Conservation (phyloP, 371 early-diverging fungal genomes). For the Gilbertella persicaria region DNA sequence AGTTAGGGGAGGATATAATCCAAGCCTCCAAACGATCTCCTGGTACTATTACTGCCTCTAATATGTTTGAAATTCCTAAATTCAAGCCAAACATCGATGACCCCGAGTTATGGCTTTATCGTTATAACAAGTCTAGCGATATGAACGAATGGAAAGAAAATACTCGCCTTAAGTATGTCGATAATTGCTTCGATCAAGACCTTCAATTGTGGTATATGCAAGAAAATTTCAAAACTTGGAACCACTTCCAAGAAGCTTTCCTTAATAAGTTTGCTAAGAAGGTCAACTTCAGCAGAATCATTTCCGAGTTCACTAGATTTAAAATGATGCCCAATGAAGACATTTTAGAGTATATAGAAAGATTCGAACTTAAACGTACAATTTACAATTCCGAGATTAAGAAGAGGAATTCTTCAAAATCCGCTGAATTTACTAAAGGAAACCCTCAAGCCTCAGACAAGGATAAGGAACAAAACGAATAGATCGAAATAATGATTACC, state of each 20-base stretch:
- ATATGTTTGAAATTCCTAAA: neutral
- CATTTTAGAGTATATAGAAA: neutral
- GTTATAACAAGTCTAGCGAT: neutral
- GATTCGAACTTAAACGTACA: neutral
- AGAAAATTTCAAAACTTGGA: neutral
- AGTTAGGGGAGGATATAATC: neutral
- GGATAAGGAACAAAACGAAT: too few species aligned
- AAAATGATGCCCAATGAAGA: neutral
- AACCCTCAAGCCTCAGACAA: too few species aligned
- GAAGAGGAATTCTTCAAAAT: neutral
- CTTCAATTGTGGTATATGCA: conserved; percentile 4
- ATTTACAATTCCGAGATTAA: neutral
- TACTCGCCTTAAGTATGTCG: neutral
- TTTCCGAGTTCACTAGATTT: neutral
- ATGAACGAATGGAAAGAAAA: neutral
- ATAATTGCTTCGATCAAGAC: neutral
- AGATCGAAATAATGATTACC: neutral
- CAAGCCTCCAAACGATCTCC: neutral
- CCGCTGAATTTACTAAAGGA: neutral
- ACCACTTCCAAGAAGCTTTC: neutral
- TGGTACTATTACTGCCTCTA: neutral
- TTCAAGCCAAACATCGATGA: neutral
- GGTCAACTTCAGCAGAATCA: neutral
- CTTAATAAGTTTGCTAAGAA: neutral
- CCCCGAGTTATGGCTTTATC: conserved; percentile 1